Base-by-base conservation (phyloP, 2,329 filamentous ascomycete genomes). In the Neofusicoccum sp. region DNA sequence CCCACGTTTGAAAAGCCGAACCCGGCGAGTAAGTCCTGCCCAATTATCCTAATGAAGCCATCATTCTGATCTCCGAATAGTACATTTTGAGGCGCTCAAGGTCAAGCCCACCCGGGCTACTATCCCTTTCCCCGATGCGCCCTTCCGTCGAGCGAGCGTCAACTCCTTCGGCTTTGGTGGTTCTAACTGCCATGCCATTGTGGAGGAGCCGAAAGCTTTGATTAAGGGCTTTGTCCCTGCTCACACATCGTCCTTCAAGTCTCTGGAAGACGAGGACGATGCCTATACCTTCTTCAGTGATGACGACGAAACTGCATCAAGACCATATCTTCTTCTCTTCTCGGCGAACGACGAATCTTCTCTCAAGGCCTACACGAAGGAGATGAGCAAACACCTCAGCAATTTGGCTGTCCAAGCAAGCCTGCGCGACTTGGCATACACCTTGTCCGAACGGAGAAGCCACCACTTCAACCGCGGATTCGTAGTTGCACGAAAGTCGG, bases 141-240 rank as follows among this genome's bases (percentile, higher is more conserved):
- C 58, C 1, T n/a, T 49, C 34, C 39, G 47, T n/a, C 41, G 69
- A 31, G 69, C 69, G 2, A 67, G 66, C 9, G 64, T 71, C 2
- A 70, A 69, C 44, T 69, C 66, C 3, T 71, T 71, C 39, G 71
- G 71, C 0, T 69, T 58, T 49, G 71, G 71, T 2, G 71, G 71
- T 6, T 41, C 69, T 0, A 73, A 72, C 56, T 66, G 66, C 2
- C 71, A 73, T 36, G 71, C 65, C 7, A 64, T 73, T 16, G 1
- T 73, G 6, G 71, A 72, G 29, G 62, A 65, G 29, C 41, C 48
- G 29, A 22, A 36, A n/a, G 34, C 41, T 5, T 22, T 34, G 28
- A 28, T 47, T 6, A 59, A 59, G 43, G 16, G 8, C 11, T 39
- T 39, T n/a, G 50, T 14, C 2, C 56, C 39, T 3, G 43, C 31